These are phyloP conservation scores for Dianthus caryophyllus DNA, from an alignment of 148 eudicot genomes.

Conservation along the genomic window DNA sequence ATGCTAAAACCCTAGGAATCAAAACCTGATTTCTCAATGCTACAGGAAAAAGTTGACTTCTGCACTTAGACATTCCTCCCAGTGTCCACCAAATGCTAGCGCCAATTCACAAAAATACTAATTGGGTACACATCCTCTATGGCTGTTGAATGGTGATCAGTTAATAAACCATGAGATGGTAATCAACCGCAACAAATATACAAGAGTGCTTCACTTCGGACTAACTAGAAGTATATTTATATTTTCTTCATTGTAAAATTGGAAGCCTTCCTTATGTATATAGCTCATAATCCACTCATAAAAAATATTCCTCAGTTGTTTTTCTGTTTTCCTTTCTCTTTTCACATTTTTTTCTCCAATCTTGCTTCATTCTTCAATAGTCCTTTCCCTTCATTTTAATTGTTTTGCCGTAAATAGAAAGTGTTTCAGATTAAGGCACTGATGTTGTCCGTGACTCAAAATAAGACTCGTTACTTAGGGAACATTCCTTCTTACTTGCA, in stretches of 20 bases:
- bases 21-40: neutral
- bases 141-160: neutral
- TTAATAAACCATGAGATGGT: conserved; percentile 4
- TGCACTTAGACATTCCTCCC: neutral
- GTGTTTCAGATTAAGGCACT: neutral
- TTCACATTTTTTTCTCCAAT: neutral
- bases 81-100: neutral
- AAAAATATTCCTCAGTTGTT: neutral
- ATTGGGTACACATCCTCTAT: neutral
- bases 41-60: neutral
- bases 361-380: neutral
- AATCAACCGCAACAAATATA: neutral
- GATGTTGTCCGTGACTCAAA: neutral
- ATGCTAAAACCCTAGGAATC: neutral
- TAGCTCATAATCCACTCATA: neutral
- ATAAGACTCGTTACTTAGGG: neutral
- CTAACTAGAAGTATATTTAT: neutral
- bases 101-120: neutral
- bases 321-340: neutral
- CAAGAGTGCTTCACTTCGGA: neutral
- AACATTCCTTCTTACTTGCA: neutral
- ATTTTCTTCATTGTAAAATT: neutral
- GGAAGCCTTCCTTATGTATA: neutral
- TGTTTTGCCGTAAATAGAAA: neutral
- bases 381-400: neutral